Conservation (phyloP, 805 yeast species). For the Cyberlindnera amylophila region DNA sequence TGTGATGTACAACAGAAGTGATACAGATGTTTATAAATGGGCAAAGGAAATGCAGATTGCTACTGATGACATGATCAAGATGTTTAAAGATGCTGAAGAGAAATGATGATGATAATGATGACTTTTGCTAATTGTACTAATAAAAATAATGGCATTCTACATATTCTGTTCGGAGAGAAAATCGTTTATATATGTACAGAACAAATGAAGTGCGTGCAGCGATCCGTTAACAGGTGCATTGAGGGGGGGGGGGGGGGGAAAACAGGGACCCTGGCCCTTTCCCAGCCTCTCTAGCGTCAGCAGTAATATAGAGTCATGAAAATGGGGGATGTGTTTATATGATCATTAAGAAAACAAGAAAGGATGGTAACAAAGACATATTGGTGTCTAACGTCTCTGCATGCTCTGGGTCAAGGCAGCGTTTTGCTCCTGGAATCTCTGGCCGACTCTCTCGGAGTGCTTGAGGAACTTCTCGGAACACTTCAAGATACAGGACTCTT, state of each 20-base stretch:
- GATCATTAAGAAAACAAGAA: not conserved
- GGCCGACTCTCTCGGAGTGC: constrained; percentile 97
- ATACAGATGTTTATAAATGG: constrained; percentile 57
- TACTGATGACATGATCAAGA: constrained; percentile 48
- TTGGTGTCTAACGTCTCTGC: constrained; percentile 31
- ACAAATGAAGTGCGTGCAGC: no score
- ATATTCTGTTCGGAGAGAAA: not conserved
- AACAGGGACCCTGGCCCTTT: not conserved
- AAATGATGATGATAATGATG: not conserved
- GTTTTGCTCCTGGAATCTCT: constrained; percentile 97
- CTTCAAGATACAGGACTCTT: constrained; percentile 78
- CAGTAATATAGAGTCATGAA: not conserved
- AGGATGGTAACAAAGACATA: no score
- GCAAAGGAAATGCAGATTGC: constrained; percentile 71
- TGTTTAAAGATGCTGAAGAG: constrained; percentile 55
- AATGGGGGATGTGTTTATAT: not conserved
- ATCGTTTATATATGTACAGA: not conserved
- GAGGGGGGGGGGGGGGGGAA: no score
- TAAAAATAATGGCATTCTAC: not conserved
- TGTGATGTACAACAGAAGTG: constrained; percentile 71
- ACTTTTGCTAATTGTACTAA: no score
- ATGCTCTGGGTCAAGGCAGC: constrained; percentile 73
- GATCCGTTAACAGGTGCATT: no score
- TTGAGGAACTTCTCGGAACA: constrained; percentile 97
- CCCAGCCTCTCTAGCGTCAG: not conserved